Evolutionary conservation across 371 early-diverging fungal genomes (phyloP), one percentile per base, ranked within the genome.

Genomic region (Basidiobolus meristosporus): DNA sequence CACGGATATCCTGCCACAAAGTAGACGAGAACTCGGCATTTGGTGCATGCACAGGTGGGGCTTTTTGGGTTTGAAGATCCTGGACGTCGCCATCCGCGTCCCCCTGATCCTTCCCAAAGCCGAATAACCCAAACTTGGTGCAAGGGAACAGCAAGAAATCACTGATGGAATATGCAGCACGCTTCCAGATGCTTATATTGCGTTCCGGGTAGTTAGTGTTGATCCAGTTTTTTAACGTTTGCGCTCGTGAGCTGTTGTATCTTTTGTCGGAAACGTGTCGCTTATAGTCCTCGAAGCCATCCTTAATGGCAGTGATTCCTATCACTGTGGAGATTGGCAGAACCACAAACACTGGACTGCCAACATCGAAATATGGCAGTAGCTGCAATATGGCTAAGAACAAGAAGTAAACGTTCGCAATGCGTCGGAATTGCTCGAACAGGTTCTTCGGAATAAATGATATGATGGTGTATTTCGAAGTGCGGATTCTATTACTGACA

Each of bases 361-460:
- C 79, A 39, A 78, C 69, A 16, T 69, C 70, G 56, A 92, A 90
- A 30, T 68, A 55, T n/a, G 84, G 82, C 21, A 87, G 63, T 30
- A 77, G 47, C 53, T 97, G 91, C 31, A 99, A 62, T 31, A 93
- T 77, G 29, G 95, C 88, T 60, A 96, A 70, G 41, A 74, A 65
- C 38, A 93, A 60, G 56, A 99, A 99, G 63, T 95, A 99, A 43
- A 98, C 59, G 59, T 98, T 99, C 56, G 92, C 92, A 22, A 86
- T 74, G 19, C 84, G 70, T 2, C 86, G 76, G 47, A 98, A 90
- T 63, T 99, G 99, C 45, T 88, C 90, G 57, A 85, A 90, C 26
- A 98, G 46, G 56, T 98, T 96, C 47, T 91, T 82, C 14, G 98
- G 98, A 2, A 98, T 40, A 63, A 99, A 99, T 3, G 76, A 73